These are phyloP conservation scores for Phytophthora quininea DNA, from an alignment of 352 stramenopile genomes.

Conservation along the genomic window DNA sequence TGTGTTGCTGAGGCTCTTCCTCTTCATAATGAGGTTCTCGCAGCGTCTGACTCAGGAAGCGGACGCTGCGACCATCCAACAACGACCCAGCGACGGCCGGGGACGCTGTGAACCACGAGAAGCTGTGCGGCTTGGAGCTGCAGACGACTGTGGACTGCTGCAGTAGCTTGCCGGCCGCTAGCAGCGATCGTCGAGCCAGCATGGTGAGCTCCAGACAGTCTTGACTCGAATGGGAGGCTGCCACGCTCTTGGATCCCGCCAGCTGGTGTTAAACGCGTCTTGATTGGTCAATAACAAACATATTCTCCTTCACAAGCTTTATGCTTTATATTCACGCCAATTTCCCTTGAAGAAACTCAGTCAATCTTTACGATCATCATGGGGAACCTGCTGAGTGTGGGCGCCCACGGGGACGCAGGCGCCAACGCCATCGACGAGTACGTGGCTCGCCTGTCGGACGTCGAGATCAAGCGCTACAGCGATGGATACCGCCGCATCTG, in stretches of 20 bases:
- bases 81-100: not conserved
- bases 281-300: not conserved
- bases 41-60: slow-evolving; percentile 31
- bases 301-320: not conserved
- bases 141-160: not conserved
- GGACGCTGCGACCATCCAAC: slow-evolving; percentile 6
- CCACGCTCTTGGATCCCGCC: not conserved
- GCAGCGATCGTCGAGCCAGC: slow-evolving; percentile 17
- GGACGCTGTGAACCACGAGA: not conserved
- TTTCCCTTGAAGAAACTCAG: slow-evolving; percentile 21
- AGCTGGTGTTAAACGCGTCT: slow-evolving; percentile 12
- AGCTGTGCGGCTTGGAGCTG: not conserved
- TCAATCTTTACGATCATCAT: slow-evolving; percentile 28
- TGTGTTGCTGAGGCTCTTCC: slow-evolving; percentile 3
- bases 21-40: slow-evolving; percentile 12
- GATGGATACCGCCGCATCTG: slow-evolving; percentile 80
- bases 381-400: slow-evolving; percentile 76
- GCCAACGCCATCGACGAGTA: slow-evolving; percentile 40
- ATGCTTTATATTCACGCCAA: not conserved
- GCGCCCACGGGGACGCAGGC: slow-evolving; percentile 26
- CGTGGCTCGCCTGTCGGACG: slow-evolving; percentile 58
- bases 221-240: slow-evolving; percentile 32
- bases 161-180: slow-evolving; percentile 8
- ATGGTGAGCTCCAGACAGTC: slow-evolving; percentile 13
- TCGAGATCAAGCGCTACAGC: slow-evolving; percentile 70